phyloP scores from a whole-genome alignment of 768 basidiomycete species.

The Termitomyces titanicus region DNA sequence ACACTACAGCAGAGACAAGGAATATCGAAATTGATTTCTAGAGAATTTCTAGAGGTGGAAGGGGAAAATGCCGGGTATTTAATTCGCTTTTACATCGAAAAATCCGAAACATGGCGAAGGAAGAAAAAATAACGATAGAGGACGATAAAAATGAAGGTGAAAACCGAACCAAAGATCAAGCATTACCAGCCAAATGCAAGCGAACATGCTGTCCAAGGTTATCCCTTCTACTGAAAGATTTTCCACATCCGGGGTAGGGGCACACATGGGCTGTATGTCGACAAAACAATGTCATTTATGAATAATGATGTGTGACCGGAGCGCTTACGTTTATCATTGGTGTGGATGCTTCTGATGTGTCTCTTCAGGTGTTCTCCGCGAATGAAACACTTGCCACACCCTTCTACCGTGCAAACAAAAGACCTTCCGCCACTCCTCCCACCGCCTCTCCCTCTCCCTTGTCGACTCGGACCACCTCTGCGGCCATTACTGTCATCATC shows the following conservation, averaged over 20 bases:
- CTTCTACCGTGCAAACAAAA: constrained; percentile 75
- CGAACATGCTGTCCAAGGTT: constrained; percentile 75
- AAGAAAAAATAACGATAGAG: not conserved
- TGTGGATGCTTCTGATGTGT: constrained; percentile 86
- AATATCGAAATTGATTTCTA: not conserved
- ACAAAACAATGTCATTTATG: constrained; percentile 20
- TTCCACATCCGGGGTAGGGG: constrained; percentile 60
- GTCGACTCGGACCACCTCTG: constrained; percentile 11
- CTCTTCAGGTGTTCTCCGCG: constrained; percentile 89
- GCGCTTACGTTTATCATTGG: constrained; percentile 85
- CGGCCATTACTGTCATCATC: constrained; percentile 9
- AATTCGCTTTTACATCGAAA: not conserved
- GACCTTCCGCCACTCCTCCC: constrained; percentile 42
- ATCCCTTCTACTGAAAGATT: constrained; percentile 71
- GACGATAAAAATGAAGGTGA: not conserved
- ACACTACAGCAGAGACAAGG: not conserved
- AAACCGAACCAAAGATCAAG: constrained; percentile 6
- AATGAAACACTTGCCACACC: constrained; percentile 86
- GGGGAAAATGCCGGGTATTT: not conserved
- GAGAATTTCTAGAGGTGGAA: not conserved
- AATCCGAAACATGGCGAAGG: not conserved
- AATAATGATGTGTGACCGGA: constrained; percentile 1
- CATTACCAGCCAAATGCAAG: constrained; percentile 41
- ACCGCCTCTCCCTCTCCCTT: constrained; percentile 24
- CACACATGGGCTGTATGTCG: constrained; percentile 51